Conservation (phyloP, 108 stramenopile species). For the Cyclostephanos tholiformis region DNA sequence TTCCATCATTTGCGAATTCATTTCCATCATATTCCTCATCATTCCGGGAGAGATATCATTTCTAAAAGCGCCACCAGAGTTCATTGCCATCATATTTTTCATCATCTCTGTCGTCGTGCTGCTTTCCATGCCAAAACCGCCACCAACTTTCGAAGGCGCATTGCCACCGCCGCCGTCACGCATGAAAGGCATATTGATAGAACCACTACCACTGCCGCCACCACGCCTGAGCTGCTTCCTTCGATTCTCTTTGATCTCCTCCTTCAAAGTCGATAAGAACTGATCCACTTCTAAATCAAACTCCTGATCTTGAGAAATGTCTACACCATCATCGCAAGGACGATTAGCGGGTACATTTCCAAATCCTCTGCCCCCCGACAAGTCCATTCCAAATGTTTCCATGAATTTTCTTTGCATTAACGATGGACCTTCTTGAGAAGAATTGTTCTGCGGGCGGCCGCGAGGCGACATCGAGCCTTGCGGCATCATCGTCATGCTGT, state of each 20-base stretch:
- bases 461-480: neutral
- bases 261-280: constrained; percentile 26
- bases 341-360: neutral
- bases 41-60: neutral
- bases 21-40: constrained; percentile 2
- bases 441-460: neutral
- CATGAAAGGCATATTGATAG: neutral
- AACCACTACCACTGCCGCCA: constrained; percentile 3
- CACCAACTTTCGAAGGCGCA: neutral
- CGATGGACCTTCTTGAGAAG: constrained; percentile 6
- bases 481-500: constrained; percentile 11
- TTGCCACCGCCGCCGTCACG: neutral
- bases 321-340: neutral
- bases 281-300: constrained; percentile 38
- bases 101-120: neutral
- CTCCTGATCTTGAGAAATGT: constrained; percentile 10
- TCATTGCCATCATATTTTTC: neutral
- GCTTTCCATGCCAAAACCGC: neutral
- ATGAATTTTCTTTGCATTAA: constrained; percentile 13
- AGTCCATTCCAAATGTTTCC: constrained; percentile 11
- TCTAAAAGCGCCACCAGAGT: no score
- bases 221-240: neutral
- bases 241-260: constrained; percentile 18
- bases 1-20: constrained; percentile 4
- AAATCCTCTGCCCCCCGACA: neutral